Percentiles rank a stretch among this genome's conserved stretches.
Conservation (phyloP, 805 yeast species). For the Lachancea meyersii region DNA sequence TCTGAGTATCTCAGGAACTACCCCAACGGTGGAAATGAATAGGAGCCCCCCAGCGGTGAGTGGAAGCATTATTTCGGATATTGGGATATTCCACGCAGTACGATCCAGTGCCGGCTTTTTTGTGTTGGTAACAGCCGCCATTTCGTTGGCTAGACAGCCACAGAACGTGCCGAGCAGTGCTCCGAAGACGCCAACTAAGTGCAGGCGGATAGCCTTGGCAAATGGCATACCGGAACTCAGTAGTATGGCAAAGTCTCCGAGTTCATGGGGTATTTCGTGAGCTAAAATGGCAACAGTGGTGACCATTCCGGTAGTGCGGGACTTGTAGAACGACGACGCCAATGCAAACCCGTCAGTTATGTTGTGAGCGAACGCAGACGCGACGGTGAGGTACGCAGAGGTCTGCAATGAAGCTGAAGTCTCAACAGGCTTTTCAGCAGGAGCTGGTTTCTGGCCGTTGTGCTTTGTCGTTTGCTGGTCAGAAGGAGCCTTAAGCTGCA, state of each 20-base stretch:
- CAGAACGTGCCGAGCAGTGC: slow-evolving; percentile 59
- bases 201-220: slow-evolving; percentile 60
- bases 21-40: slow-evolving; percentile 66
- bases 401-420: slow-evolving; percentile 27
- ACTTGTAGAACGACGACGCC: slow-evolving; percentile 60
- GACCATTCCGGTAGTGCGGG: slow-evolving; percentile 55
- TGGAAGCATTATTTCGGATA: slow-evolving; percentile 49
- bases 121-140: not conserved
- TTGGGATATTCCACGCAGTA: slow-evolving; percentile 22
- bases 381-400: slow-evolving; percentile 58
- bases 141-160: slow-evolving; percentile 51
- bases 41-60: slow-evolving; percentile 73
- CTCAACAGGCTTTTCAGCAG: slow-evolving; percentile 13
- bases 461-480: not conserved
- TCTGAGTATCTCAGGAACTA: slow-evolving; percentile 66
- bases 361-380: slow-evolving; percentile 69
- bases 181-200: slow-evolving; percentile 59
- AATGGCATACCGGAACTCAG: slow-evolving; percentile 59
- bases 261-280: slow-evolving; percentile 78
- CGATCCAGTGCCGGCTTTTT: not conserved
- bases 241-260: slow-evolving; percentile 72
- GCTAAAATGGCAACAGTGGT: slow-evolving; percentile 65
- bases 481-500: no score
- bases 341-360: slow-evolving; percentile 74
- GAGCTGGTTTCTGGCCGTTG: slow-evolving; percentile 6